Evolutionary conservation across 495 filamentous ascomycete species (phyloP).

Genomic region (Rhypophila decipiens): DNA sequence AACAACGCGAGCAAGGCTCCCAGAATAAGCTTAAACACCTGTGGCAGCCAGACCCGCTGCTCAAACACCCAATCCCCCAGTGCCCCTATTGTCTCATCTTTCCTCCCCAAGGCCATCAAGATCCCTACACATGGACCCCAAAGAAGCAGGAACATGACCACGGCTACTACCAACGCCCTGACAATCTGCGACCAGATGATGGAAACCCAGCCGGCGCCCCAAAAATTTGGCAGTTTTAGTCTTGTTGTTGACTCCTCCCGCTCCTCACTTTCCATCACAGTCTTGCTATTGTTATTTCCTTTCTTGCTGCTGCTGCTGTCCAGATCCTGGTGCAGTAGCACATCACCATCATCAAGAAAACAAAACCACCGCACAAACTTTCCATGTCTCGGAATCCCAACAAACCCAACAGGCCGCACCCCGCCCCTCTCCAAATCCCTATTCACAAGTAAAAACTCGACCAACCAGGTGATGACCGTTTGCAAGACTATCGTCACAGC

Average conservation of each 20-base stretch:
- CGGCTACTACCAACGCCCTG: conserved; percentile 24
- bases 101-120: conserved; percentile 18
- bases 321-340: too few species aligned
- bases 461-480: conserved; percentile 26
- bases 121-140: conserved; percentile 25
- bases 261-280: too few species aligned
- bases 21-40: conserved; percentile 37
- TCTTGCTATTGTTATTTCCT: too few species aligned
- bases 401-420: conserved; percentile 35
- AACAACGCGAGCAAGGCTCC: conserved; percentile 32
- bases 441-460: conserved; percentile 27
- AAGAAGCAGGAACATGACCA: conserved; percentile 16
- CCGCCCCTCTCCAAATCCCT: conserved; percentile 28
- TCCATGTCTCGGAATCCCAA: conserved; percentile 20
- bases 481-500: conserved; percentile 30
- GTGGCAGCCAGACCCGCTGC: conserved; percentile 31
- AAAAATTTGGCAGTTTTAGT: too few species aligned
- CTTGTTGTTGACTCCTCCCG: conserved; percentile 16
- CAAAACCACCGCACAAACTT: conserved; percentile 30
- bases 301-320: too few species aligned
- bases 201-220: conserved; percentile 15
- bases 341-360: conserved; percentile 25
- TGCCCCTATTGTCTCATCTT: too few species aligned
- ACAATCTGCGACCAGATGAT: conserved; percentile 15
- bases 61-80: conserved; percentile 37